These are phyloP conservation scores for Nakazawaea ishiwadae DNA, from an alignment of 805 yeast genomes.

Conservation along the genomic window DNA sequence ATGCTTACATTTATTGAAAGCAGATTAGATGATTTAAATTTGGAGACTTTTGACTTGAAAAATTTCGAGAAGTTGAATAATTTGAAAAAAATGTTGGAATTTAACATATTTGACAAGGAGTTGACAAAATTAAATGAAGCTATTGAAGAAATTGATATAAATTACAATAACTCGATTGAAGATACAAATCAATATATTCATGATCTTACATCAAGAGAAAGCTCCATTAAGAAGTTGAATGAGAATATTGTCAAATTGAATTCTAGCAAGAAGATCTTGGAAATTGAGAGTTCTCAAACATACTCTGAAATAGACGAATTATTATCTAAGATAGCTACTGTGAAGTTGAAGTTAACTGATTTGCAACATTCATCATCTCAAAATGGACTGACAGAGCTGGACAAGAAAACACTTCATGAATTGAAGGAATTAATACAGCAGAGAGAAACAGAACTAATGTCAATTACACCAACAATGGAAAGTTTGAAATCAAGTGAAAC, in stretches of 20 bases:
- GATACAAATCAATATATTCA: conserved; percentile 50
- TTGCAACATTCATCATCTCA: conserved; percentile 31
- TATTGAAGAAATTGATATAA: conserved; percentile 56
- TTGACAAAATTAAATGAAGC: conserved; percentile 53
- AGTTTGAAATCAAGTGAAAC: conserved; percentile 36
- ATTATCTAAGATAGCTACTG: conserved; percentile 42
- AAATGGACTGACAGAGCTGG: conserved; percentile 25
- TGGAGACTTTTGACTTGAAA: conserved; percentile 73
- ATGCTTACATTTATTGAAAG: conserved; percentile 66
- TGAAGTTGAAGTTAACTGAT: conserved; percentile 42
- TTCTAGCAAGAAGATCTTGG: conserved; percentile 43
- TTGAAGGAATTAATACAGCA: conserved; percentile 25
- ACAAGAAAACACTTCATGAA: conserved; percentile 19
- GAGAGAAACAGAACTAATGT: conserved; percentile 32
- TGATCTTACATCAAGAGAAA: conserved; percentile 61
- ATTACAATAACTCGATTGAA: conserved; percentile 45
- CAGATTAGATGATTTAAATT: conserved; percentile 71
- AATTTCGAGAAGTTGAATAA: conserved; percentile 65
- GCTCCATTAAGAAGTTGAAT: conserved; percentile 37
- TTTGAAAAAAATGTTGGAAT: conserved; percentile 67
- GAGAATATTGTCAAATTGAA: conserved; percentile 41
- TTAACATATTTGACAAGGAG: conserved; percentile 74
- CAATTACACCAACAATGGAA: conserved; percentile 36
- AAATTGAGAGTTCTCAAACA: conserved; percentile 53
- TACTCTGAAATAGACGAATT: conserved; percentile 46